Percentiles rank a stretch among this genome's conserved stretches.
Conservation (phyloP, 768 basidiomycete genomes). For the Trametes villosa region DNA sequence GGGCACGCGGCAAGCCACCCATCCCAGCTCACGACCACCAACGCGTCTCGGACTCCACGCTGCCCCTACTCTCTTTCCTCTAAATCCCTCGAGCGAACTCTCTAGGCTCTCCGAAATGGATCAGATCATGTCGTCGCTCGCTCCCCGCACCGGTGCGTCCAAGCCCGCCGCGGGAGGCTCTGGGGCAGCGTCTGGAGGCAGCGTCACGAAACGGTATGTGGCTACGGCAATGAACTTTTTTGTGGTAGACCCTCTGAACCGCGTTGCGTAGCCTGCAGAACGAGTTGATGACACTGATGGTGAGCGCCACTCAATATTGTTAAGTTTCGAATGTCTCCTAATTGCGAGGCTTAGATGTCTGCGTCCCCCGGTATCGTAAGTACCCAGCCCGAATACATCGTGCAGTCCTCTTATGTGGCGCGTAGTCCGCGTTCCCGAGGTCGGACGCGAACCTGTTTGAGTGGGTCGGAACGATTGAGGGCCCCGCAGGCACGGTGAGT, state of each 20-base stretch:
- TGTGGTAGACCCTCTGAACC: slow-evolving; percentile 9
- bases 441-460: slow-evolving; percentile 86
- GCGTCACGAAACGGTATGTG: slow-evolving; percentile 80
- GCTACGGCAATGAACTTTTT: background rate
- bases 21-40: slow-evolving; percentile 25
- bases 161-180: slow-evolving; percentile 62
- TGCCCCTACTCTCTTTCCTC: background rate
- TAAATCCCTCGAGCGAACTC: background rate
- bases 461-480: slow-evolving; percentile 90
- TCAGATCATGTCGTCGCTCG: slow-evolving; percentile 68
- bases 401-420: background rate
- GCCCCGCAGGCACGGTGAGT: slow-evolving; percentile 74
- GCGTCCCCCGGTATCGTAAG: slow-evolving; percentile 86
- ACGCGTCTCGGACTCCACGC: slow-evolving; percentile 5
- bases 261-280: slow-evolving; percentile 61
- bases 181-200: slow-evolving; percentile 64
- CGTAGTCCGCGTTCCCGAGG: slow-evolving; percentile 87
- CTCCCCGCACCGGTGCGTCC: slow-evolving; percentile 50
- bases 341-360: slow-evolving; percentile 79
- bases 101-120: slow-evolving; percentile 55
- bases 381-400: slow-evolving; percentile 9
- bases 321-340: background rate
- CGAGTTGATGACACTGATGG: slow-evolving; percentile 91
- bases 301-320: slow-evolving; percentile 38
- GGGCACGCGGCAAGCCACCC: slow-evolving; percentile 3